Percentiles rank a stretch among this genome's conserved stretches.
phyloP scores from a whole-genome alignment of 345 rosid species.

The Gossypium rotundifolium region DNA sequence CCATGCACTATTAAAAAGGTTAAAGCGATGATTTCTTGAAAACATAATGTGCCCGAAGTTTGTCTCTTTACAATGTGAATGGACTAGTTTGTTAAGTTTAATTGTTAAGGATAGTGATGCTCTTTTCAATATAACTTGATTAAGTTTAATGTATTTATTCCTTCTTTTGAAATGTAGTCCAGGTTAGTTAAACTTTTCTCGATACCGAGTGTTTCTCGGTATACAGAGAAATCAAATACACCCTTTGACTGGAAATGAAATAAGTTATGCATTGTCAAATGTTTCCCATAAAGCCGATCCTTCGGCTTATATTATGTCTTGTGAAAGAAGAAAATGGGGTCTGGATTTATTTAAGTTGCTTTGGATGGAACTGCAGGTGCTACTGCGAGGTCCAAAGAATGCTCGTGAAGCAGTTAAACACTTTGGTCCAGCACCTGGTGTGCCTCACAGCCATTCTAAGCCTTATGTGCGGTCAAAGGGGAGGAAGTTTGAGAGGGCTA shows the following conservation, averaged over 20 bases:
- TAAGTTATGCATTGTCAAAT: not conserved
- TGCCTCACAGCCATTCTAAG: slow-evolving; percentile 82
- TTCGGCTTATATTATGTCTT: not conserved
- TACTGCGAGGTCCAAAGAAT: slow-evolving; percentile 92
- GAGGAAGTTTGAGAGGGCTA: slow-evolving; percentile 83
- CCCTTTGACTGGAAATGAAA: not conserved
- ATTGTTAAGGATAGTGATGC: not conserved
- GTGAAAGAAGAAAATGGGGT: too few relatives aligned
- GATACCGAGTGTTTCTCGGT: not conserved
- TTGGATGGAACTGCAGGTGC: slow-evolving; percentile 38
- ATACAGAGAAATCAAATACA: not conserved
- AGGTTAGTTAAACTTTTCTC: not conserved
- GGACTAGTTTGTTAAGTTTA: not conserved
- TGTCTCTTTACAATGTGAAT: not conserved
- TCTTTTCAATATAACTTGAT: not conserved
- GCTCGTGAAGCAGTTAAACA: slow-evolving; percentile 93
- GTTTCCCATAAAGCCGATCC: not conserved
- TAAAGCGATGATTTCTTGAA: not conserved
- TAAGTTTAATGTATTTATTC: not conserved
- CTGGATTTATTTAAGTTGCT: not conserved
- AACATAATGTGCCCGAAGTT: not conserved
- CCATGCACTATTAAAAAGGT: not conserved
- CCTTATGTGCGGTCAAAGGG: slow-evolving; percentile 87
- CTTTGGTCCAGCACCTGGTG: slow-evolving; percentile 97
- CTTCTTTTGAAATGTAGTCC: too few relatives aligned